phyloP scores from a whole-genome alignment of 768 basidiomycete genomes.

The Suillus ampliporus region DNA sequence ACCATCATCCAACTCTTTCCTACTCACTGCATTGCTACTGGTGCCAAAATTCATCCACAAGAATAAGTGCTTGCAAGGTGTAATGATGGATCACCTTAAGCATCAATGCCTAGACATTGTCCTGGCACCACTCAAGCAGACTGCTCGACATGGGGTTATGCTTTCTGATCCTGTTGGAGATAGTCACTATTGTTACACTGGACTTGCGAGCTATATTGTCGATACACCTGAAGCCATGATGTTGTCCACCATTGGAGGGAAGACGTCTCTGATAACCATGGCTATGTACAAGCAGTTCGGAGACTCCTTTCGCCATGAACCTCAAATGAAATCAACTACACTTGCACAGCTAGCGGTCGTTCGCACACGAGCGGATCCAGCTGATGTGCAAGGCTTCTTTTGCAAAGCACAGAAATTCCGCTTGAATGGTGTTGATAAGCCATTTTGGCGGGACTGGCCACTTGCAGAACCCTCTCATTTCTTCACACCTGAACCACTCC shows the following conservation, averaged over 20 bases:
- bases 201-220: constrained; percentile 36
- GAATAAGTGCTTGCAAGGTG: too few relatives aligned
- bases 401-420: background rate
- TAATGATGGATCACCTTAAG: too few relatives aligned
- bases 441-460: constrained; percentile 45
- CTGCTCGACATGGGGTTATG: constrained; percentile 22
- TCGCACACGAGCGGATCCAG: background rate
- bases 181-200: constrained; percentile 18
- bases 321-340: constrained; percentile 33
- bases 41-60: too few relatives aligned
- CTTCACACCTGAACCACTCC: constrained; percentile 44
- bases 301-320: constrained; percentile 32
- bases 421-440: constrained; percentile 23
- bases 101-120: too few relatives aligned
- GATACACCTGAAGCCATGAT: constrained; percentile 14
- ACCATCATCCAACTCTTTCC: too few relatives aligned
- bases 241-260: constrained; percentile 16
- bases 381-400: constrained; percentile 16
- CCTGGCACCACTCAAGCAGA: too few relatives aligned
- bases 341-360: constrained; percentile 19
- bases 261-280: constrained; percentile 39
- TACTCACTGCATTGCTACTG: too few relatives aligned
- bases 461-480: constrained; percentile 40
- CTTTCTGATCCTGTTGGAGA: constrained; percentile 27
- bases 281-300: constrained; percentile 39